A percentile compares a stretch with the other conserved stretches of the same genome.
These are phyloP conservation scores for Mallotus japonicus DNA, from an alignment of 441 rosid species.

Conservation along the genomic window DNA sequence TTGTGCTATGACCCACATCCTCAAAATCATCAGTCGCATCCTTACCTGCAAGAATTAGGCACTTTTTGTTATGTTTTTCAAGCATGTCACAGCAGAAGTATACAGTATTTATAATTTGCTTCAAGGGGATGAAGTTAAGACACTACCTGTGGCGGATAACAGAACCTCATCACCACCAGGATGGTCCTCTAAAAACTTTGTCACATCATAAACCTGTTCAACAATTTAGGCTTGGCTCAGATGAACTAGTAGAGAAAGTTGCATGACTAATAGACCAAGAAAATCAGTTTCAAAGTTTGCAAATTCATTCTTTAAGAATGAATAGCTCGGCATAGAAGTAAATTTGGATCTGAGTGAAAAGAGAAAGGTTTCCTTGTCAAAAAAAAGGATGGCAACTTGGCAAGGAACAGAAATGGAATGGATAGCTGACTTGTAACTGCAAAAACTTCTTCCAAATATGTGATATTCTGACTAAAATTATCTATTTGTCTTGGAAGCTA, in stretches of 20 bases:
- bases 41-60: conserved; percentile 47
- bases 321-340: neutral
- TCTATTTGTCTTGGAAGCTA: neutral
- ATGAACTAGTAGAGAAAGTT: neutral
- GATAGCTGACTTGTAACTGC: neutral
- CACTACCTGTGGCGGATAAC: conserved; percentile 69
- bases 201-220: conserved; percentile 74
- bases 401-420: neutral
- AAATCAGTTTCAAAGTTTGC: neutral
- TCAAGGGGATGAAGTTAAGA: neutral
- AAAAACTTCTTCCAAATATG: neutral
- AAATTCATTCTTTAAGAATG: neutral
- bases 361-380: neutral
- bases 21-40: conserved; percentile 88
- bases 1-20: conserved; percentile 81
- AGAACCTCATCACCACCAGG: conserved; percentile 95
- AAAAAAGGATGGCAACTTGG: neutral
- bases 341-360: neutral
- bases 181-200: conserved; percentile 88
- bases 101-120: neutral
- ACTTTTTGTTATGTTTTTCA: neutral
- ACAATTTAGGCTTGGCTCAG: neutral
- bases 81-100: neutral
- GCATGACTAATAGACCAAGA: neutral
- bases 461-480: neutral